Conservation (phyloP, 169 alveolate genomes). For the Cryptosporidium bovis region DNA sequence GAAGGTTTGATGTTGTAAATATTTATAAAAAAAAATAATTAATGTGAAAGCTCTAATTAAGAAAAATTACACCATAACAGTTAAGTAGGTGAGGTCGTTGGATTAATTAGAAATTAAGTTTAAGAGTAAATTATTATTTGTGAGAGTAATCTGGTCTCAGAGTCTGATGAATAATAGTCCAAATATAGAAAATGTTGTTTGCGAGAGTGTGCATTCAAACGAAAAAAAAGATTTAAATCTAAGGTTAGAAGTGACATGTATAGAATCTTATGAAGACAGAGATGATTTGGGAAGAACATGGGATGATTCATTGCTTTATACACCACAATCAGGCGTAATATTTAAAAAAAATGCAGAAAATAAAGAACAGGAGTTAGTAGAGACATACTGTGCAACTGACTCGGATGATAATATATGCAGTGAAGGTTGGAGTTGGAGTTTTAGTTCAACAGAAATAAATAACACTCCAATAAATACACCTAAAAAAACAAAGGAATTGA, state of each 20-base stretch:
- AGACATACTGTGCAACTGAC: constrained; percentile 50
- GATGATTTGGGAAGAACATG: constrained; percentile 22
- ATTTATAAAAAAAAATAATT: background rate
- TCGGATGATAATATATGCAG: constrained; percentile 1
- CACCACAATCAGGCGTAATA: constrained; percentile 49
- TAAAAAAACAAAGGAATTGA: background rate
- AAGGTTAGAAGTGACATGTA: background rate
- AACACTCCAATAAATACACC: background rate
- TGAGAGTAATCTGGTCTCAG: background rate
- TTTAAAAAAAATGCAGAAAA: constrained; percentile 11
- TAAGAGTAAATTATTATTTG: background rate
- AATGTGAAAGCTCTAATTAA: background rate
- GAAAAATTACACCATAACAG: background rate
- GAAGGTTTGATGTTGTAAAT: too few relatives aligned
- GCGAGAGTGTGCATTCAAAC: background rate
- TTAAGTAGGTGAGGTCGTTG: background rate
- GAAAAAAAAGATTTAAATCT: background rate
- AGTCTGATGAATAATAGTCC: constrained; percentile 5
- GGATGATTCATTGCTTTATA: constrained; percentile 41
- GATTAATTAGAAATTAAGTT: background rate
- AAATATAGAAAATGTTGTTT: background rate
- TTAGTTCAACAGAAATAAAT: background rate
- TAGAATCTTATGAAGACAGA: background rate
- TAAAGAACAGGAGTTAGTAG: constrained; percentile 48
- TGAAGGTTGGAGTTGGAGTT: background rate